Base-by-base conservation (phyloP, 2,329 filamentous ascomycete genomes). In the Neurospora crassa region DNA sequence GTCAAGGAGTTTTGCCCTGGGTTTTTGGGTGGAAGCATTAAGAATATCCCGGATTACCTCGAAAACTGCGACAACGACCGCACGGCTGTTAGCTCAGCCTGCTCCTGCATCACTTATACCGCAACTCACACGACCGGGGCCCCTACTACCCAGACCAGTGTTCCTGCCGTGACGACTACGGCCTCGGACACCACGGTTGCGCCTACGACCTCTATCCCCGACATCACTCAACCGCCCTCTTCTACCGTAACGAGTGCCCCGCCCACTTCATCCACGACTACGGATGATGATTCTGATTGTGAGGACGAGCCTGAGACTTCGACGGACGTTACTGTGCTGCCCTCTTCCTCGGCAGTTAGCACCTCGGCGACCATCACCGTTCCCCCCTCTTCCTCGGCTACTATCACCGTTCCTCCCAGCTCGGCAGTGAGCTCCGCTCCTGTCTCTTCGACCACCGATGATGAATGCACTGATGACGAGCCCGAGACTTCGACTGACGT, bases 41-140 rank as follows among this genome's bases (percentile, higher is more conserved):
- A 73, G 16, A 74, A 75, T 68, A 76, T 77, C 71, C 75, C 75
- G n/a, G 73, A 73, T 42, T 59, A 74, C 71, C 74, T 76, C 11
- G 63, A 43, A 53, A 77, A 77, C 74, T 78, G 76, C 71, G 72
- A 70, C 14, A 69, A 69, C 37, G 59, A 73, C 53, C 72, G 75
- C 67, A 24, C 63, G 41, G 71, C 70, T 10, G 74, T 78, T 41
- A 76, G 75, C 75, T 77, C 76, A 7, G 77, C 76, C 69, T 78
- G 77, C 75, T 77, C 77, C 41, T 78, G 77, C 73, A 74, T 78
- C 73, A 76, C 75, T 40, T 76, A 76, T 72, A 43, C 71, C 16
- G 41, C 68, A 24, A 70, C 72, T 8, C 18, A 67, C 34, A 72
- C 74, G 5, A 43, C 70, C 40, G 70, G 69, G 67, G 41, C 67